Percentiles rank a stretch among this genome's conserved stretches.
Conservation (phyloP, 495 filamentous ascomycete species). For the Penicillium dipodomyicola region DNA sequence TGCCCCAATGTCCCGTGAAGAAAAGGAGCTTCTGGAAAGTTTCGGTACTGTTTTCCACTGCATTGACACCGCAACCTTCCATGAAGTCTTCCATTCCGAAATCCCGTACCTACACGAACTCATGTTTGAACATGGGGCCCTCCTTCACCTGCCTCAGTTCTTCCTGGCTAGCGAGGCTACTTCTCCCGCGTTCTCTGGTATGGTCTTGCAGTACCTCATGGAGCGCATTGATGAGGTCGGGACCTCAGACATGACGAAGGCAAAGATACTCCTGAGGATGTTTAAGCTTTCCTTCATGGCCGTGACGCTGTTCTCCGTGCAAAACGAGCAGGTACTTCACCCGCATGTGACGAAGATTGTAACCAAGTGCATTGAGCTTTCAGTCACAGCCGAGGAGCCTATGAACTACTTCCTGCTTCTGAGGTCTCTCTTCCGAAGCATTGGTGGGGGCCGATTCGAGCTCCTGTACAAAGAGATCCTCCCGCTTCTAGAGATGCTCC, state of each 20-base stretch:
- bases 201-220: conserved; percentile 97
- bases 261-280: conserved; percentile 85
- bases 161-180: conserved; percentile 98
- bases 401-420: conserved; percentile 98
- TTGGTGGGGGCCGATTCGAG: conserved; percentile 96
- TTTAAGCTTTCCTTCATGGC: conserved; percentile 99
- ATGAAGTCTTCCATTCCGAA: conserved; percentile 97
- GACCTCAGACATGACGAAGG: conserved; percentile 82
- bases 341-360: conserved; percentile 96
- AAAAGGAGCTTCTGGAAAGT: conserved; percentile 95
- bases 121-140: conserved; percentile 93
- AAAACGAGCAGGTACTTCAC: conserved; percentile 92
- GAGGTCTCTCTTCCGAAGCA: conserved; percentile 89
- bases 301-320: conserved; percentile 87
- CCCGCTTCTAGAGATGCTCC: conserved; percentile 91
- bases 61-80: conserved; percentile 96
- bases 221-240: conserved; percentile 92
- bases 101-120: conserved; percentile 96
- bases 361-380: conserved; percentile 91
- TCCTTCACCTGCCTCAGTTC: conserved; percentile 95
- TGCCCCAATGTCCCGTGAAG: conserved; percentile 86
- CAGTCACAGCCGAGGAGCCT: conserved; percentile 91
- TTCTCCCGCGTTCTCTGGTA: conserved; percentile 93
- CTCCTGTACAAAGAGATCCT: conserved; percentile 97
- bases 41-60: conserved; percentile 98